Percentiles rank a stretch among this genome's conserved stretches.
Evolutionary conservation across 129 eudicot genomes (phyloP).

Genomic region (Cynara cardunculus): DNA sequence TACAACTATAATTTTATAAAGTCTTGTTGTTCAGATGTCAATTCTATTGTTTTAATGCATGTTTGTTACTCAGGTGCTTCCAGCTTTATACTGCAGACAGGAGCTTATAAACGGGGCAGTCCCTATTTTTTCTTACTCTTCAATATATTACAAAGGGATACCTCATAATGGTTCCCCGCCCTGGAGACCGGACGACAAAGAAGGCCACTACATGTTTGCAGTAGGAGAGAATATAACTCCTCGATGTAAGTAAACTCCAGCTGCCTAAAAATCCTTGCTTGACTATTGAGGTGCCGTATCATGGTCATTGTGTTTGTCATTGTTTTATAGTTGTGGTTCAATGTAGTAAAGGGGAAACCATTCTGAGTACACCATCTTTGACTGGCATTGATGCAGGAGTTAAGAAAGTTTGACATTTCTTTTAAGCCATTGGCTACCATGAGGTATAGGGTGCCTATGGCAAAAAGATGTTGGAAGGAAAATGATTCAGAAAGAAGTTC

Average conservation of each 20-base stretch:
- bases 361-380: background rate
- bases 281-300: background rate
- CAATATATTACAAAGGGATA: conserved; percentile 77
- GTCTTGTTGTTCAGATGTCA: background rate
- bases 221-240: conserved; percentile 81
- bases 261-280: background rate
- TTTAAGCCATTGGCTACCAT: background rate
- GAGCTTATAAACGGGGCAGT: conserved; percentile 52
- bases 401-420: background rate
- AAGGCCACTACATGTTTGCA: conserved; percentile 74
- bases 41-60: background rate
- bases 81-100: conserved; percentile 62
- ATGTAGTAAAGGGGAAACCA: background rate
- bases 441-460: background rate
- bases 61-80: conserved; percentile 55
- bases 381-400: background rate
- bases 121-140: conserved; percentile 72
- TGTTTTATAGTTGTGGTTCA: background rate
- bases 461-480: background rate
- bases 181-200: conserved; percentile 90
- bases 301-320: background rate
- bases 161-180: conserved; percentile 83
- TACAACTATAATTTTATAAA: background rate
- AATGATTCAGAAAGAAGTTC: background rate
- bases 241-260: conserved; percentile 58